Evolutionary conservation across 768 basidiomycete genomes (phyloP).

Genomic region (Lactarius vividus): DNA sequence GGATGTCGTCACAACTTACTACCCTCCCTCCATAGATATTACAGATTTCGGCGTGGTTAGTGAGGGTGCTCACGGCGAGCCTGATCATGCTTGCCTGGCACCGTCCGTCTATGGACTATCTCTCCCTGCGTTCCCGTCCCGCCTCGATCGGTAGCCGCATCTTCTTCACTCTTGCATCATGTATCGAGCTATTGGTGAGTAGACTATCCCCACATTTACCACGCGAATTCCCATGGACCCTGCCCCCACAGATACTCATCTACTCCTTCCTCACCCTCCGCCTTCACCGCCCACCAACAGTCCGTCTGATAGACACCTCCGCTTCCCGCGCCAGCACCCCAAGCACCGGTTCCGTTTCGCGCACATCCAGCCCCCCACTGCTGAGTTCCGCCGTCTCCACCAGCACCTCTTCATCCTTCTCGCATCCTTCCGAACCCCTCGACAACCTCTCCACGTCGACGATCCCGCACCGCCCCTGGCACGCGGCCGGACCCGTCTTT

Average conservation of each 20-base stretch:
- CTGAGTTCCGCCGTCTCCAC: neutral
- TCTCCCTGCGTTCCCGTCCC: constrained; percentile 39
- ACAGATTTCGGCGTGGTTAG: constrained; percentile 59
- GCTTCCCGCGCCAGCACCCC: constrained; percentile 34
- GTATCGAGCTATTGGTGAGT: constrained; percentile 59
- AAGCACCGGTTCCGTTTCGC: constrained; percentile 32
- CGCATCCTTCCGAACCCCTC: constrained; percentile 48
- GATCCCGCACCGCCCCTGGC: constrained; percentile 38
- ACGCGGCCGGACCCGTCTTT: constrained; percentile 52
- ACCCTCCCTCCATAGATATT: constrained; percentile 42
- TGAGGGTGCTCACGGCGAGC: constrained; percentile 50
- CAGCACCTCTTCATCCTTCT: neutral
- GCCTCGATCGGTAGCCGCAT: constrained; percentile 38
- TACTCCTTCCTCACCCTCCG: constrained; percentile 55
- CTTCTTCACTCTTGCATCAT: constrained; percentile 48
- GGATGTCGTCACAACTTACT: neutral
- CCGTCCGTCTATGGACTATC: constrained; percentile 40
- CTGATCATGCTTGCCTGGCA: constrained; percentile 45
- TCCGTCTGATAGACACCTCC: constrained; percentile 65
- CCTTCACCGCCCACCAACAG: constrained; percentile 64
- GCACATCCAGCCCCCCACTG: constrained; percentile 44
- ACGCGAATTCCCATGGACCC: neutral
- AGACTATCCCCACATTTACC: neutral
- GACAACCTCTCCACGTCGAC: constrained; percentile 60
- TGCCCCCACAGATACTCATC: constrained; percentile 45